Evolutionary conservation across 2,329 filamentous ascomycete genomes (phyloP).

Genomic region (Bipolaris zeicola): DNA sequence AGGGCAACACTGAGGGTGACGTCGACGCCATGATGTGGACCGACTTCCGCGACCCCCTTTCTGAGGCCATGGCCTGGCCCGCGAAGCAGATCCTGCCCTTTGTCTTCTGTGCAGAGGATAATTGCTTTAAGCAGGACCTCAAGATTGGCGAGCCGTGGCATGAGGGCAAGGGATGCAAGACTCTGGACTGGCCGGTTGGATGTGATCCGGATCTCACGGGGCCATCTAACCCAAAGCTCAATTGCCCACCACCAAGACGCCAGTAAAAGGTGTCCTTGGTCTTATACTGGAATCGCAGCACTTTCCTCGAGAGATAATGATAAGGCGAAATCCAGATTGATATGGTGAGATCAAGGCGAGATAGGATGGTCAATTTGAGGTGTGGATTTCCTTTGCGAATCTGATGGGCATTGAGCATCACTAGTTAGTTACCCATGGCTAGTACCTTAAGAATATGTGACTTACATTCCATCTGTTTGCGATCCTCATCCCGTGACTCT

Average conservation of each 20-base stretch:
- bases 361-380: neutral
- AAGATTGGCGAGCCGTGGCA: neutral
- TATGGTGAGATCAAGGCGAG: neutral
- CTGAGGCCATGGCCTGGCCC: neutral
- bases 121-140: neutral
- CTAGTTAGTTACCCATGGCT: neutral
- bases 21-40: slow-evolving; percentile 6
- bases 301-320: neutral
- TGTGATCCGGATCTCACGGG: neutral
- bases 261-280: neutral
- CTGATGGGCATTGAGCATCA: neutral
- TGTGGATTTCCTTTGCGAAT: neutral
- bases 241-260: neutral
- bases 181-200: neutral
- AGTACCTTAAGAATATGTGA: neutral
- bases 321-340: neutral
- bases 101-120: neutral
- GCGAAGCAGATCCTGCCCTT: neutral
- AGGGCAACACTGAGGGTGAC: neutral
- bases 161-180: neutral
- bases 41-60: neutral
- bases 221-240: neutral
- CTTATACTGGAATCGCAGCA: neutral
- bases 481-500: neutral
- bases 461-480: no score